Evolutionary conservation across 805 yeast genomes (phyloP), one percentile per base, ranked within the genome.

Genomic region (Lachancea nothofagi): DNA sequence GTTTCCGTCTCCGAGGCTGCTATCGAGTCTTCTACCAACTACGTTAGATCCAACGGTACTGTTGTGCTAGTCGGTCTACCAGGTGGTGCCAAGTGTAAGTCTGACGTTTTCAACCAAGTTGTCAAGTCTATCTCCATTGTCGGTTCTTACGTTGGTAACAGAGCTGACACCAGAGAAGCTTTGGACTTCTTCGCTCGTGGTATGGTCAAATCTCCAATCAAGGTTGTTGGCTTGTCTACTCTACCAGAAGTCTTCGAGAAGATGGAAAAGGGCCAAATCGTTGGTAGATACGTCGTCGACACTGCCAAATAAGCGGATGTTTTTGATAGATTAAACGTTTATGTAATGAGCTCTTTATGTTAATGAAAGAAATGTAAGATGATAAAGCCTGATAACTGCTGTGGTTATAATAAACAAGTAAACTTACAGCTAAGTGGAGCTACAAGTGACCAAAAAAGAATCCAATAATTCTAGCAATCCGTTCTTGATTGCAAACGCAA

Each of bases 91-190:
- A 74, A 75, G 62, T 76, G 78, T 55, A 70, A 72, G 50, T 77
- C 87, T 29, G 74, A 77, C 42, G 86, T 86, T 40, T 81, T 84
- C 70, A 68, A 71, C 49, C 77, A 83, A 38, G 94, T 85, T 45
- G 80, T 82, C 51, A 81, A 75, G 67, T 76, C 85, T 43, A 70
- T 82, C 62, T 69, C 70, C 57, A 80, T 85, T 59, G 77, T 71
- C 62, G 95, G 93, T 53, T 83, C 94, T 38, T 83, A 83, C 60
- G 95, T 85, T 47, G 95, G 95, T 55, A 83, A 83, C 77, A 80
- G 94, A 68, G 82, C 83, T 49, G 95, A 86, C 67, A 76, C 90
- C 49, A 74, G 80, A 48, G 88, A 82, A 68, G 87, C 88, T 38
- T 65, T 82, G 54, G 83, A 78, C 55, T 80, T 82, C 72, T 78